Evolutionary conservation across 169 alveolate genomes (phyloP).

Genomic region (Babesia caballi): DNA sequence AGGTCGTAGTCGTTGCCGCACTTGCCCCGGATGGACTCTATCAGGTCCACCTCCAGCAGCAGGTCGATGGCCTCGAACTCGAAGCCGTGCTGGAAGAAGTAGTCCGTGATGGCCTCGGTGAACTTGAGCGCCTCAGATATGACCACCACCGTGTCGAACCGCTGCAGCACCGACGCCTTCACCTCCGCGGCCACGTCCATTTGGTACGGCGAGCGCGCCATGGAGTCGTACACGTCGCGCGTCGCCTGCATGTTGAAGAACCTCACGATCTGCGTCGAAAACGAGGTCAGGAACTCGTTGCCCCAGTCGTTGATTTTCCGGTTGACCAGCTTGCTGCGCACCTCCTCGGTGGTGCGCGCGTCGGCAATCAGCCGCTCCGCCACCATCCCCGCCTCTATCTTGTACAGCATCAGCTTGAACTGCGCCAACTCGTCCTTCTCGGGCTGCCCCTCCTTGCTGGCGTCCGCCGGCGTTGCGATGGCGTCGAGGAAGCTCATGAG

Average conservation of each 20-base stretch:
- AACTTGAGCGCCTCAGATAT: conserved; percentile 41
- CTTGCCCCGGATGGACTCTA: conserved; percentile 43
- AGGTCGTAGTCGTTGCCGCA: conserved; percentile 54
- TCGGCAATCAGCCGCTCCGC: conserved; percentile 35
- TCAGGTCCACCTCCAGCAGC: conserved; percentile 55
- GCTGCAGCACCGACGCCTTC: background rate
- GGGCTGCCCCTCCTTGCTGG: background rate
- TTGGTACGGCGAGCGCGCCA: background rate
- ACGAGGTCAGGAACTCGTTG: conserved; percentile 53
- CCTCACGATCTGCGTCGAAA: conserved; percentile 41
- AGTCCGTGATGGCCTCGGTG: conserved; percentile 45
- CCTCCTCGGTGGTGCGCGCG: conserved; percentile 5
- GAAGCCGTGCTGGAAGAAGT: conserved; percentile 50
- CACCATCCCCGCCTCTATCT: conserved; percentile 45
- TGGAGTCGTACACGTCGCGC: conserved; percentile 8
- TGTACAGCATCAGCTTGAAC: conserved; percentile 46
- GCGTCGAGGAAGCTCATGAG: conserved; percentile 63
- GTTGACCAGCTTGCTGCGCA: conserved; percentile 1
- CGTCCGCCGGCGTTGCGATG: conserved; percentile 10
- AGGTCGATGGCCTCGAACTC: conserved; percentile 63
- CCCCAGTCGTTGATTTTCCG: conserved; percentile 64
- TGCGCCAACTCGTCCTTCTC: background rate
- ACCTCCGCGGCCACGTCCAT: conserved; percentile 7
- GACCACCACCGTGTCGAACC: conserved; percentile 10
- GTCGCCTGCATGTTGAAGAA: conserved; percentile 25